Percentiles rank a stretch among this genome's conserved stretches.
Evolutionary conservation across 371 early-diverging fungal species (phyloP).

Genomic region (Mucor velutinosus): DNA sequence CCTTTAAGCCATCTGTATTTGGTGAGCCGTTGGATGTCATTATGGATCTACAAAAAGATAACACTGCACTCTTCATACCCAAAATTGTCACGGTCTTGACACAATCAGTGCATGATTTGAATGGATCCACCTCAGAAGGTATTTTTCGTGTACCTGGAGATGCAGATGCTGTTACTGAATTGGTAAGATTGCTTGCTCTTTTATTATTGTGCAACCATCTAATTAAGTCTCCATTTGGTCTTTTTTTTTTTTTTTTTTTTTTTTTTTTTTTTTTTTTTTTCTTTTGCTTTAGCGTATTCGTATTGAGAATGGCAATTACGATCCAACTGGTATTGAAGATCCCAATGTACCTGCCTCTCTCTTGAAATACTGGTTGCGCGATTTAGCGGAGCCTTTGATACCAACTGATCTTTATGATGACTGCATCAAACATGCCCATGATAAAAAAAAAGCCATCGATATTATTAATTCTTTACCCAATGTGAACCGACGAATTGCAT

Average conservation of each 20-base stretch:
- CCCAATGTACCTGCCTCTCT: slow-evolving; percentile 93
- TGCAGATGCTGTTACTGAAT: slow-evolving; percentile 83
- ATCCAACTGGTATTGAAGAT: slow-evolving; percentile 71
- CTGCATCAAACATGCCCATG: slow-evolving; percentile 66
- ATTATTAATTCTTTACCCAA: slow-evolving; percentile 73
- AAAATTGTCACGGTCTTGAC: slow-evolving; percentile 82
- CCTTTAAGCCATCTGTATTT: slow-evolving; percentile 89
- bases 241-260: too few relatives aligned
- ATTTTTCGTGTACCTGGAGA: slow-evolving; percentile 97
- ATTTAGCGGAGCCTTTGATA: slow-evolving; percentile 90
- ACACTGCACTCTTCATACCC: slow-evolving; percentile 59
- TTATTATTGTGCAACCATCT: neutral
- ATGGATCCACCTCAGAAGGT: slow-evolving; percentile 86
- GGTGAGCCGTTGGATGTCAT: slow-evolving; percentile 87
- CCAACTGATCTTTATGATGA: slow-evolving; percentile 74
- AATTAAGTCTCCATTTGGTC: neutral
- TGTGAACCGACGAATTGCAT: slow-evolving; percentile 72
- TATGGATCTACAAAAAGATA: slow-evolving; percentile 65
- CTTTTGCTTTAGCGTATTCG: slow-evolving; percentile 59
- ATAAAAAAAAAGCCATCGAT: slow-evolving; percentile 56
- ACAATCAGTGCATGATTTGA: slow-evolving; percentile 71
- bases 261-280: too few relatives aligned
- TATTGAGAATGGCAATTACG: slow-evolving; percentile 84
- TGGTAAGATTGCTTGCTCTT: slow-evolving; percentile 53
- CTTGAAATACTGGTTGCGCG: slow-evolving; percentile 93